Base-by-base conservation (phyloP, 2,329 filamentous ascomycete species). In the Pyricularia grisea region DNA sequence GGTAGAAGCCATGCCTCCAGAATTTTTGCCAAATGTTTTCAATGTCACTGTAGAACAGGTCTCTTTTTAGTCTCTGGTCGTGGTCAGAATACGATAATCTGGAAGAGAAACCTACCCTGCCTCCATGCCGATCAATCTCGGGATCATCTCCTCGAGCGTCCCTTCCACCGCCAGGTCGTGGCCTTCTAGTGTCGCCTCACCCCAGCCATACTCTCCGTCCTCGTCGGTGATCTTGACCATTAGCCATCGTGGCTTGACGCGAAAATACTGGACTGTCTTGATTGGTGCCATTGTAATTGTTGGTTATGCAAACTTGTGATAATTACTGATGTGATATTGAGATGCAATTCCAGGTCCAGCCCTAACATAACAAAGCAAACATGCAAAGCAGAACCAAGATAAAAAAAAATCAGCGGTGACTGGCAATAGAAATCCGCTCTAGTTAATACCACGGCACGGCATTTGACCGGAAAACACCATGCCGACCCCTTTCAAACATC, bases 11-110 rank as follows among this genome's bases (percentile, higher is more conserved):
- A 23, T 83, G 77, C 67, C 89, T 83, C 84, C 87, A 91, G 66
- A 84, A 83, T 73, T 83, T 82, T 76, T 90, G 88, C 89, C 89
- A 91, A 69, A 91, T 87, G 74, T 91, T 87, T 75, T 91, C 89
- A 71, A 91, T 91, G 70, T 90, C 85, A 75, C 86, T 88, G 69
- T 60, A 66, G 20, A 42, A 11, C 33, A 33, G 10, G 9, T 14
- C 10, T 36, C 1, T 42, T 3, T 14, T n/a, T 20, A n/a, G 23
- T 20, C 6, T 61, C 23, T 58, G 30, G 11, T 42, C 2, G 4
- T 14, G 20, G 20, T 23, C 27, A 65, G 28, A 36, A 50, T 33
- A 10, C 1, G 63, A 23, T n/a, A 63, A 4, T 31, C 31, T 12
- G 20, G 11, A 10, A 17, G 9, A 3, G 5, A 23, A 20, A 69